Evolutionary conservation across 2,329 filamentous ascomycete species (phyloP).

Genomic region (Pestalotiopsis fici): DNA sequence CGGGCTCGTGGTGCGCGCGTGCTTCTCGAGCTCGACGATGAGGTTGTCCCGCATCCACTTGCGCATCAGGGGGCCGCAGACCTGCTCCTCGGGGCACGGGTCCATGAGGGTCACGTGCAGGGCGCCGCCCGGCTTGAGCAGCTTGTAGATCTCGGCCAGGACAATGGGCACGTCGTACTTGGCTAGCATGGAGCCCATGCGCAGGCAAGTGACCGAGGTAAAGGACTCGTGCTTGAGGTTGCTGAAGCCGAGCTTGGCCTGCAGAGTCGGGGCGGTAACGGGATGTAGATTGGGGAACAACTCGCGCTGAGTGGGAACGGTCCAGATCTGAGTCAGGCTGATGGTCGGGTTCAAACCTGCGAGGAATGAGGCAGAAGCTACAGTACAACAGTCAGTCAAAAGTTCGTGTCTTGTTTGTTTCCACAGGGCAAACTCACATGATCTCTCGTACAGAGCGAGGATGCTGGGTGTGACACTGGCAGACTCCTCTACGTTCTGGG

Average conservation of each 20-base stretch:
- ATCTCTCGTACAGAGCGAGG: slow-evolving; percentile 52
- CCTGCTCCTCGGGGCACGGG: slow-evolving; percentile 52
- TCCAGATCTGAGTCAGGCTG: slow-evolving; percentile 48
- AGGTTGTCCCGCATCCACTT: slow-evolving; percentile 65
- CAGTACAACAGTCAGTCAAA: slow-evolving; percentile 26
- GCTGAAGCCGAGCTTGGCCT: slow-evolving; percentile 28
- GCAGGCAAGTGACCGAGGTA: slow-evolving; percentile 49
- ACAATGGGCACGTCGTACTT: slow-evolving; percentile 57
- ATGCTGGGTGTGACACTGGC: slow-evolving; percentile 31
- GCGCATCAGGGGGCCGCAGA: slow-evolving; percentile 57
- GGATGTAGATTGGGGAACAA: slow-evolving; percentile 37
- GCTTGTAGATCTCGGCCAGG: slow-evolving; percentile 56
- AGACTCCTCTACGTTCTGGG: background rate
- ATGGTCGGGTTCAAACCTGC: slow-evolving; percentile 42
- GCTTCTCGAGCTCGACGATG: slow-evolving; percentile 57
- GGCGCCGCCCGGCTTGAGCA: slow-evolving; percentile 54
- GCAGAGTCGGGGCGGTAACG: slow-evolving; percentile 27
- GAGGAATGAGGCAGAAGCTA: slow-evolving; percentile 52
- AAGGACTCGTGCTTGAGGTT: slow-evolving; percentile 12
- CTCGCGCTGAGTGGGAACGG: slow-evolving; percentile 40
- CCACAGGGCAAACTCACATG: too few relatives aligned
- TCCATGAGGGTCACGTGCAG: slow-evolving; percentile 65
- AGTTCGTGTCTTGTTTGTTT: background rate
- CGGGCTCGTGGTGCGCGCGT: slow-evolving; percentile 62
- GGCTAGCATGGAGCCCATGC: slow-evolving; percentile 57